Percentiles rank a stretch among this genome's conserved stretches.
These are phyloP conservation scores for Paecilomyces variotii DNA, from an alignment of 2,329 filamentous ascomycete species.

Conservation along the genomic window DNA sequence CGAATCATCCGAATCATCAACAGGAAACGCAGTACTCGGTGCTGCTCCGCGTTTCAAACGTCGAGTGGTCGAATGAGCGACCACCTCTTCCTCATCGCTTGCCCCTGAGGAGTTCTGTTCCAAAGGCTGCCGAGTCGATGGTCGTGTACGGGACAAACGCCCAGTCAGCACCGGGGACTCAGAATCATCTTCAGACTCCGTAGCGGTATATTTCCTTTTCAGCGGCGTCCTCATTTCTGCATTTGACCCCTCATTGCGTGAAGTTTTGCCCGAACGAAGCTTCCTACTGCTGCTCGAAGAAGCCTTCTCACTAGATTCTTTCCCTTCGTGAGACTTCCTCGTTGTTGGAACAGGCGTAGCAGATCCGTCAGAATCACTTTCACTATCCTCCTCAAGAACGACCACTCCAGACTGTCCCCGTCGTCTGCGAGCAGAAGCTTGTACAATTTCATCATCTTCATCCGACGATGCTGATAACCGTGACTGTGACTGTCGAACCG, in stretches of 20 bases:
- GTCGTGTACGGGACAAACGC: conserved; percentile 3
- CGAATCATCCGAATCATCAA: conserved; percentile 18
- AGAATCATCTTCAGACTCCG: not conserved
- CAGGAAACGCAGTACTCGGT: conserved; percentile 15
- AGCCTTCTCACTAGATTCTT: not conserved
- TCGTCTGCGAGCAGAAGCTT: not conserved
- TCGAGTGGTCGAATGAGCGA: conserved; percentile 13
- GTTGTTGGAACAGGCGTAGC: not conserved
- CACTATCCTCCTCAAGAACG: conserved; percentile 6
- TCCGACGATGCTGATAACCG: not conserved
- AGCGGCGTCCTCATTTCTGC: not conserved
- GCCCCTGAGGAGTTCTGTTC: conserved; percentile 17
- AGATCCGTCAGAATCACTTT: conserved; percentile 8
- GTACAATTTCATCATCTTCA: conserved; percentile 1
- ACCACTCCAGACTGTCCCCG: not conserved
- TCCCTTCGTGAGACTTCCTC: conserved; percentile 2
- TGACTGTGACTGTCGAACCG: not conserved
- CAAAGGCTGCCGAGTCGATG: conserved; percentile 4
- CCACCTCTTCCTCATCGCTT: conserved; percentile 23
- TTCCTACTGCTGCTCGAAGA: not conserved
- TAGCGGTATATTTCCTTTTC: conserved; percentile 1
- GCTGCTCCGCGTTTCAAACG: conserved; percentile 23
- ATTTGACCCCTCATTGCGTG: not conserved
- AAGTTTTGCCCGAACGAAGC: not conserved
- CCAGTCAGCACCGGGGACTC: not conserved